Conservation (phyloP, 306 rosid species). For the Lathyrus sativus region DNA sequence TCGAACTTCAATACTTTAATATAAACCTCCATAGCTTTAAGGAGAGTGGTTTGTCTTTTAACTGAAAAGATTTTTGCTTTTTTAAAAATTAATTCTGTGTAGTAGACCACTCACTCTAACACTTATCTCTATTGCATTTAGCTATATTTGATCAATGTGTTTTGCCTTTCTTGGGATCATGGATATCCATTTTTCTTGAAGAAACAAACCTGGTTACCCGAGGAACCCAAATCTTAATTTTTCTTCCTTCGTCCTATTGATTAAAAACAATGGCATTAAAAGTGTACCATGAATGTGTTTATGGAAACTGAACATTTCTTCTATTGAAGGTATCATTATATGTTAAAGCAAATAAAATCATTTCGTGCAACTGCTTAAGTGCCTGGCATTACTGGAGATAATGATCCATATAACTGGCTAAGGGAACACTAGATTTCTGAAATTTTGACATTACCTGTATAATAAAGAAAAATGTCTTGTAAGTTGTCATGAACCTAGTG, state of each 20-base stretch:
- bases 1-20: not conserved
- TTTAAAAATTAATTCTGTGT: not conserved
- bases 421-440: not conserved
- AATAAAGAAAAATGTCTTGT: not conserved
- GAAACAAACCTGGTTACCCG: not conserved
- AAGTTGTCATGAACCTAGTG: not conserved
- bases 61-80: not conserved
- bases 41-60: not conserved
- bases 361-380: not conserved
- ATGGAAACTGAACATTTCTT: not conserved
- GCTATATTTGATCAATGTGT: not conserved
- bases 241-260: not conserved
- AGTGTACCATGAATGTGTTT: not conserved
- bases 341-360: not conserved
- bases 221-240: not conserved
- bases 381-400: slow-evolving; percentile 17
- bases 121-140: not conserved
- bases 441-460: not conserved
- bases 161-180: not conserved
- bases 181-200: slow-evolving; percentile 4
- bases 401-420: slow-evolving; percentile 6
- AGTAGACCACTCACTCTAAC: not conserved
- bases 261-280: not conserved
- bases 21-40: not conserved
- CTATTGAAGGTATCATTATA: not conserved